These are phyloP conservation scores for Termitomyces sp. DNA, from an alignment of 768 basidiomycete genomes.

Conservation along the genomic window DNA sequence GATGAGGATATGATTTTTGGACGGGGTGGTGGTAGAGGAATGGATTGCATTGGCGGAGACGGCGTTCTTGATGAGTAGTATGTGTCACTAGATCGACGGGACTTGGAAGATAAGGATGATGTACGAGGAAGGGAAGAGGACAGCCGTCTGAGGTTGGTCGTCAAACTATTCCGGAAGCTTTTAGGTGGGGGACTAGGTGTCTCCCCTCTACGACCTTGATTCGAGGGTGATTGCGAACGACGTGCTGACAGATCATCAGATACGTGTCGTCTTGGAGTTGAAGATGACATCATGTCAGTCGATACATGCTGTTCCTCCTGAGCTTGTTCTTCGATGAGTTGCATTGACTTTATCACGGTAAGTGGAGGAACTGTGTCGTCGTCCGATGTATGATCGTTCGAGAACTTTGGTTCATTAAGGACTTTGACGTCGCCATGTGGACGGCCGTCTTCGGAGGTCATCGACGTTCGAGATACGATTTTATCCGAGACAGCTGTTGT, in stretches of 20 bases:
- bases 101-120: slow-evolving; percentile 54
- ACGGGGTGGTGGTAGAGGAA: slow-evolving; percentile 17
- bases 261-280: slow-evolving; percentile 15
- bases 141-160: slow-evolving; percentile 44
- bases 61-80: slow-evolving; percentile 34
- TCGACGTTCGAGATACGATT: slow-evolving; percentile 11
- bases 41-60: slow-evolving; percentile 26
- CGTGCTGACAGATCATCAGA: slow-evolving; percentile 15
- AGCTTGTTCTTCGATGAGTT: slow-evolving; percentile 15
- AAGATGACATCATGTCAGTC: slow-evolving; percentile 13
- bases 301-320: slow-evolving; percentile 1
- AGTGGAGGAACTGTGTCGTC: slow-evolving; percentile 31
- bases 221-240: slow-evolving; percentile 18
- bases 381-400: neutral
- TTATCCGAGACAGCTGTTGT: slow-evolving; percentile 11
- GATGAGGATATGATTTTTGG: slow-evolving; percentile 33
- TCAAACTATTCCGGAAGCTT: slow-evolving; percentile 45
- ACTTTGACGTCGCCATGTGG: slow-evolving; percentile 4
- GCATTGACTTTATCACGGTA: slow-evolving; percentile 30
- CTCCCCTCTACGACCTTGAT: slow-evolving; percentile 15
- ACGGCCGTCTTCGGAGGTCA: slow-evolving; percentile 3
- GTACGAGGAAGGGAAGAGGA: slow-evolving; percentile 61
- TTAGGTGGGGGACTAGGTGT: slow-evolving; percentile 50
- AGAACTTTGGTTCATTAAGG: slow-evolving; percentile 4
- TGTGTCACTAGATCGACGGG: slow-evolving; percentile 27